Conservation (phyloP, 768 basidiomycete genomes). For the Podaxis pistillaris region DNA sequence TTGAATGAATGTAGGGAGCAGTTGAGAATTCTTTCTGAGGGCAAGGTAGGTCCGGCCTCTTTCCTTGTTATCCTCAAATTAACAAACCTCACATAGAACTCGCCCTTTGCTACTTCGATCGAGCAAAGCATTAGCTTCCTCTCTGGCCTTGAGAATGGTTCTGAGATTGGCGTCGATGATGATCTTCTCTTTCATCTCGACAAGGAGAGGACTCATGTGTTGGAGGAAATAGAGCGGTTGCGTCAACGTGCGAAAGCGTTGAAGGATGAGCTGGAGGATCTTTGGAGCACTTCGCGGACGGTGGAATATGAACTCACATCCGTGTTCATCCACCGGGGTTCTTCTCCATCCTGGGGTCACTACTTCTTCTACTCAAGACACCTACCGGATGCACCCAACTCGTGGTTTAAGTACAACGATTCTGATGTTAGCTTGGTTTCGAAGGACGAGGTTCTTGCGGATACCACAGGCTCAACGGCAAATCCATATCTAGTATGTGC, state of each 20-base stretch:
- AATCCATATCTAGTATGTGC: slow-evolving; percentile 81
- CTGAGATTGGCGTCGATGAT: slow-evolving; percentile 54
- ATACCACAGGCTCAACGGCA: slow-evolving; percentile 88
- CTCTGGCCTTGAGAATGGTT: slow-evolving; percentile 38
- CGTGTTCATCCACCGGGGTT: slow-evolving; percentile 93
- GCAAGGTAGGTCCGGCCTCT: slow-evolving; percentile 51
- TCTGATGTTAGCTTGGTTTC: slow-evolving; percentile 75
- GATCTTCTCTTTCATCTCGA: slow-evolving; percentile 52
- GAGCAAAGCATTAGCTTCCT: slow-evolving; percentile 58
- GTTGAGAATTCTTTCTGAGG: slow-evolving; percentile 62
- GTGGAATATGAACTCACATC: slow-evolving; percentile 89
- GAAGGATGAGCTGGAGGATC: slow-evolving; percentile 65
- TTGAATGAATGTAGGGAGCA: slow-evolving; percentile 66
- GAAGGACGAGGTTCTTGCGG: slow-evolving; percentile 82
- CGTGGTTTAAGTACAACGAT: slow-evolving; percentile 98
- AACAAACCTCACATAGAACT: slow-evolving; percentile 43
- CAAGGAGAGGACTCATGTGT: slow-evolving; percentile 51
- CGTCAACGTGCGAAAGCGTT: slow-evolving; percentile 48
- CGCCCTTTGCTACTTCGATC: slow-evolving; percentile 56
- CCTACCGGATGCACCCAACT: slow-evolving; percentile 74
- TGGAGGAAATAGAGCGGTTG: slow-evolving; percentile 55
- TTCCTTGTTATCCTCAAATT: slow-evolving; percentile 1
- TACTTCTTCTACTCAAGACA: slow-evolving; percentile 96
- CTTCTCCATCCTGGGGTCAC: slow-evolving; percentile 85
- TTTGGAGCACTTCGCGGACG: slow-evolving; percentile 69